A percentile compares a stretch with the other conserved stretches of the same genome.
Conservation (phyloP, 1,139 yeast species). For the Candida mesenterica region DNA sequence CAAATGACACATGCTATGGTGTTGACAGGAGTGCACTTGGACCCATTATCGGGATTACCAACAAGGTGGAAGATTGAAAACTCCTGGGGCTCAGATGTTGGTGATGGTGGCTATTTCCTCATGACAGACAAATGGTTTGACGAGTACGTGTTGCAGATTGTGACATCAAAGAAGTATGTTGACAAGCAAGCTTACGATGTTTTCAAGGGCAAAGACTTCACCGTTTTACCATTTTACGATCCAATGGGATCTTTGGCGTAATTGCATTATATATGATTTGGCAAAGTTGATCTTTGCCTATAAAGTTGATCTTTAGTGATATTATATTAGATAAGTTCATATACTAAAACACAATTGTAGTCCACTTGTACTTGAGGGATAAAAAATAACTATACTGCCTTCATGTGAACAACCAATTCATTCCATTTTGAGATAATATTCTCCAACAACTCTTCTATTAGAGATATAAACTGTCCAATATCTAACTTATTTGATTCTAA, state of each 20-base stretch:
- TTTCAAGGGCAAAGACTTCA: slow-evolving; percentile 52
- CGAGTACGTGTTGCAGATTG: slow-evolving; percentile 82
- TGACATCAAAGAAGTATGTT: slow-evolving; percentile 56
- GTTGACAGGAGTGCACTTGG: slow-evolving; percentile 67
- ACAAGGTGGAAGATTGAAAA: slow-evolving; percentile 81
- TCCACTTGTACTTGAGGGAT: too few relatives aligned
- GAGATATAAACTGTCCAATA: too few relatives aligned
- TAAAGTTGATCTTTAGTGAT: neutral
- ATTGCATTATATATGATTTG: neutral
- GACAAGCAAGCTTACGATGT: slow-evolving; percentile 43
- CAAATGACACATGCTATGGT: slow-evolving; percentile 89
- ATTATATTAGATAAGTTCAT: too few relatives aligned
- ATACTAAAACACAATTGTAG: too few relatives aligned
- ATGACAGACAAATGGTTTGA: slow-evolving; percentile 85
- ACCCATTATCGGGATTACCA: slow-evolving; percentile 43
- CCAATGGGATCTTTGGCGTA: slow-evolving; percentile 85
- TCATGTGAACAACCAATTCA: too few relatives aligned
- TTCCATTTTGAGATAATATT: too few relatives aligned
- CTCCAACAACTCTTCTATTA: too few relatives aligned
- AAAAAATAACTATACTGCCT: too few relatives aligned
- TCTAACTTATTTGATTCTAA: too few relatives aligned
- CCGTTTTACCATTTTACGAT: slow-evolving; percentile 72
- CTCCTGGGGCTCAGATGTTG: slow-evolving; percentile 80
- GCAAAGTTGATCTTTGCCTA: neutral
- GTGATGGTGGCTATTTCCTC: slow-evolving; percentile 70